Conservation (phyloP, 2,329 filamentous ascomycete species). For the Cladosporium sp. region DNA sequence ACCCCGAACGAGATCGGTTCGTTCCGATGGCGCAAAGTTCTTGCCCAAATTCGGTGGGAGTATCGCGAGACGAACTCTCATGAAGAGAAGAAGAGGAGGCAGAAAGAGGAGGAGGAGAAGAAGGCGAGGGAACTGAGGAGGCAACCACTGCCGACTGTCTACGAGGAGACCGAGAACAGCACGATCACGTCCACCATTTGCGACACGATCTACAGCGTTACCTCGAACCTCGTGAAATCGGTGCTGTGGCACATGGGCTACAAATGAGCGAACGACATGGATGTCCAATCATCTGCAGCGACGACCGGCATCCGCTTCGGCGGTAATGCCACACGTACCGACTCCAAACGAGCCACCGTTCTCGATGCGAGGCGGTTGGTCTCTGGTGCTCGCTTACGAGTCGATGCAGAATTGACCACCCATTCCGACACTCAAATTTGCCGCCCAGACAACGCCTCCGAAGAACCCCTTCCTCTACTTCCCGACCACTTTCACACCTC, state of each 20-base stretch:
- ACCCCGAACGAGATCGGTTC: not conserved
- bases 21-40: not conserved
- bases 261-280: conserved; percentile 5
- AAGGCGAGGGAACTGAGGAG: too few species aligned
- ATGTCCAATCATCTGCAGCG: not conserved
- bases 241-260: not conserved
- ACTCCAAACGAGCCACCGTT: conserved; percentile 4
- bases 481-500: not conserved
- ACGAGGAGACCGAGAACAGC: too few species aligned
- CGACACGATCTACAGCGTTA: too few species aligned
- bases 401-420: conserved; percentile 1
- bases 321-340: conserved; percentile 6
- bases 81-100: not conserved
- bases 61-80: not conserved
- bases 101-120: not conserved
- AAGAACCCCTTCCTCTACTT: not conserved
- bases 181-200: too few species aligned
- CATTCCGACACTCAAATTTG: not conserved
- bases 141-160: too few species aligned
- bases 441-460: not conserved
- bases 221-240: too few species aligned
- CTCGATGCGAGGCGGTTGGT: conserved; percentile 10
- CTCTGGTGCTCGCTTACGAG: conserved; percentile 8
- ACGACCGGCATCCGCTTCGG: conserved; percentile 7
- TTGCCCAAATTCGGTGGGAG: not conserved